Evolutionary conservation across 805 yeast species (phyloP).

Genomic region (Helenozyma baotianmanensis): DNA sequence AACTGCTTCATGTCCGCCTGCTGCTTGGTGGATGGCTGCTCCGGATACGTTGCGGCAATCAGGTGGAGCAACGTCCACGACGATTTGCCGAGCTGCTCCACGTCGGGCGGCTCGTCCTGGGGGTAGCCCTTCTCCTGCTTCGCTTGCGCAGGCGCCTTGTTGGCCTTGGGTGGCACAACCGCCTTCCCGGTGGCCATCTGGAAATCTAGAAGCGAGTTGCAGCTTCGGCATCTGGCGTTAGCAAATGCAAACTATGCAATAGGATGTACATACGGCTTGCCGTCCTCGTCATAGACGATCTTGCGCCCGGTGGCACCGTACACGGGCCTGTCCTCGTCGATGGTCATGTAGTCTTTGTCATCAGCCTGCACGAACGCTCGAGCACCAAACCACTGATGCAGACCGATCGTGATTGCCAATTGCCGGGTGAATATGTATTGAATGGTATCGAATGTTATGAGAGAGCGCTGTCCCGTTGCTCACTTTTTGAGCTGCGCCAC

Average conservation of each 20-base stretch:
- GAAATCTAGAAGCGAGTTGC: conserved; percentile 80
- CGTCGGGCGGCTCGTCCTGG: conserved; percentile 81
- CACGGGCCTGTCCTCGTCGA: conserved; percentile 27
- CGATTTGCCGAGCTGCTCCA: conserved; percentile 69
- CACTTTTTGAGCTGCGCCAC: conserved; percentile 4
- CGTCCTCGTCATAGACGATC: conserved; percentile 78
- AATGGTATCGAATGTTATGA: too few species aligned
- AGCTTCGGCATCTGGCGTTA: conserved; percentile 67
- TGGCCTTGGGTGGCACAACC: conserved; percentile 4
- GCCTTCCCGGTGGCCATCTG: conserved; percentile 46
- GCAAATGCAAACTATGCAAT: conserved; percentile 1
- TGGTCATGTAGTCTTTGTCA: not conserved
- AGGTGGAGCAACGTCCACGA: conserved; percentile 93
- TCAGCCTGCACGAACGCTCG: too few species aligned
- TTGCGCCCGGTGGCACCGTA: conserved; percentile 60
- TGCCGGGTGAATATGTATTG: too few species aligned
- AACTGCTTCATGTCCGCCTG: conserved; percentile 72
- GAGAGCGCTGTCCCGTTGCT: too few species aligned
- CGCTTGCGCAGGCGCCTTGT: conserved; percentile 1
- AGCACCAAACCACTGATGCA: too few species aligned
- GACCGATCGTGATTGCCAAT: too few species aligned
- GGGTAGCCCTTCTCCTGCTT: conserved; percentile 18
- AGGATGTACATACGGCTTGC: conserved; percentile 75
- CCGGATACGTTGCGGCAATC: conserved; percentile 86
- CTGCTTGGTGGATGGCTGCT: conserved; percentile 52